Percentiles rank a stretch among this genome's conserved stretches.
phyloP scores from a whole-genome alignment of 805 yeast genomes.

The Suhomyces tanzawaensis region DNA sequence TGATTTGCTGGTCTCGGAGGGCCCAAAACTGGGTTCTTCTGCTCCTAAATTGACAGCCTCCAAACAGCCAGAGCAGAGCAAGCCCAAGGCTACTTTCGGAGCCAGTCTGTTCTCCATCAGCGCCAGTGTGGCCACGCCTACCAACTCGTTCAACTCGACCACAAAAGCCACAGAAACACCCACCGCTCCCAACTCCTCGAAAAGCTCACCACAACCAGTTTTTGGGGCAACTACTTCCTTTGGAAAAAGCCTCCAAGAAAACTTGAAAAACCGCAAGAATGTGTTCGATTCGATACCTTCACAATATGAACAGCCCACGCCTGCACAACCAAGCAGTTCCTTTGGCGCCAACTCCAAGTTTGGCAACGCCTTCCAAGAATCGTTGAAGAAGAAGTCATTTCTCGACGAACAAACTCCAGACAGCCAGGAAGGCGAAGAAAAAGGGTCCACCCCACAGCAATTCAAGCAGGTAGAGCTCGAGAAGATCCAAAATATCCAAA shows the following conservation, averaged over 20 bases:
- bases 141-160: slow-evolving; percentile 7
- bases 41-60: not conserved
- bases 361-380: slow-evolving; percentile 54
- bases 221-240: slow-evolving; percentile 44
- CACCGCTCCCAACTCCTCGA: slow-evolving; percentile 11
- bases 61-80: slow-evolving; percentile 6
- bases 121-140: slow-evolving; percentile 10
- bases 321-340: slow-evolving; percentile 15
- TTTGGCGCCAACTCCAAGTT: slow-evolving; percentile 50
- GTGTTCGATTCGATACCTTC: slow-evolving; percentile 27
- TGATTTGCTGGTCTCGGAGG: not conserved
- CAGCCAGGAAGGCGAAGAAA: slow-evolving; percentile 14
- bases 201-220: slow-evolving; percentile 19
- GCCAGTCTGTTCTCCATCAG: slow-evolving; percentile 13
- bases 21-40: not conserved
- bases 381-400: slow-evolving; percentile 54
- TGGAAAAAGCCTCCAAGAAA: slow-evolving; percentile 29
- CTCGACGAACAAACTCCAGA: slow-evolving; percentile 41
- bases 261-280: slow-evolving; percentile 21
- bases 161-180: slow-evolving; percentile 8
- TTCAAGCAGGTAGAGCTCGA: slow-evolving; percentile 60
- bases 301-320: slow-evolving; percentile 3
- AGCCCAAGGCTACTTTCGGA: slow-evolving; percentile 13
- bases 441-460: slow-evolving; percentile 25
- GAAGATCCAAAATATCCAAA: slow-evolving; percentile 54